Evolutionary conservation across 441 rosid species (phyloP), one percentile per base, ranked within the genome.

Genomic region (Gossypium lobatum): DNA sequence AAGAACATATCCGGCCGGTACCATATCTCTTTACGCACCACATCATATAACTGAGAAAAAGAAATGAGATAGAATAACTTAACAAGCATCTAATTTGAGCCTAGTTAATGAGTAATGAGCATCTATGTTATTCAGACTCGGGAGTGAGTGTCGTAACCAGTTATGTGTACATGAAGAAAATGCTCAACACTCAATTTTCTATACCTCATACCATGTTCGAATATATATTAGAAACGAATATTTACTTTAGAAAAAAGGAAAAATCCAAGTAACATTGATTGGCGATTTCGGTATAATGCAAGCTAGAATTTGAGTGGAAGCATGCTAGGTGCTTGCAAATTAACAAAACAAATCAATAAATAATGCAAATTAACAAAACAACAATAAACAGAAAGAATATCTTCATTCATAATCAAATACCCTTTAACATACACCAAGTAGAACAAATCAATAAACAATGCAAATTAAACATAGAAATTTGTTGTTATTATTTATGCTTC

Each of bases 21-120:
- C 99, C 98, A 95, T 78, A 95, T 91, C 78, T 95, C 97, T 83
- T 84, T 88, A 2, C 96, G 91, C 74, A 91, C 91, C 42, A 95
- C 89, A 62, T 90, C 86, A 73, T 91, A 95, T 13, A 95, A 76
- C 97, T 95, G 89, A 18, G 80, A 68, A 60, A 8, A 37, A 68
- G 62, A 46, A 14, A 23, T 46, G 55, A 13, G 17, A 66, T 16
- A 21, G 39, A 23, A 46, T 23, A 21, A 46, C 25, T 0, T 23
- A 37, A 14, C 57, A 66, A 46, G 55, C 59, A 67, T 68, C 21
- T 25, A 50, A 25, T 67, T 48, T 25, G 57, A 23, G 39, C 23
- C 13, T n/a, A 7, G 10, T 2, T 67, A 21, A 23, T 21, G 55
- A 66, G 13, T 13, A 42, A 20, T 13, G 9, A 65, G 17, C 58